Evolutionary conservation across 192 early-diverging fungal genomes (phyloP).

Genomic region (Linnemannia hyalina): DNA sequence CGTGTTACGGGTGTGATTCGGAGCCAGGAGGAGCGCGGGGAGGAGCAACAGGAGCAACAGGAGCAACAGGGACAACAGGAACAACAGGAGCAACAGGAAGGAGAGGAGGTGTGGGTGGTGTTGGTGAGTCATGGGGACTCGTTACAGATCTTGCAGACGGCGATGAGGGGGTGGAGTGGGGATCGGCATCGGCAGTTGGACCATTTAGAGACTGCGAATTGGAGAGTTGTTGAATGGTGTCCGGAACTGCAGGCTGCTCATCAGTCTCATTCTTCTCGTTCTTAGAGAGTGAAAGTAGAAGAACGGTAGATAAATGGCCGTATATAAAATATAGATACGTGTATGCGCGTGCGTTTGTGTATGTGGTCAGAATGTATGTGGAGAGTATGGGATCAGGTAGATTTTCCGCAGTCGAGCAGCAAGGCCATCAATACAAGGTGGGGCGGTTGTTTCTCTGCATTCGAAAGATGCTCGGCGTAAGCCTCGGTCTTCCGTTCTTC

Average conservation of each 20-base stretch:
- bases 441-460: too few relatives aligned
- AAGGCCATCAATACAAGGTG: neutral
- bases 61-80: neutral
- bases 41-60: neutral
- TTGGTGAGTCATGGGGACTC: constrained; percentile 68
- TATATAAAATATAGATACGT: too few relatives aligned
- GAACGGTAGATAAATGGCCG: neutral
- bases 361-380: neutral
- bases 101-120: constrained; percentile 47
- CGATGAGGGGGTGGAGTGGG: constrained; percentile 57
- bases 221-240: constrained; percentile 51
- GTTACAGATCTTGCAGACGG: constrained; percentile 63
- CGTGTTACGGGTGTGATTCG: constrained; percentile 29
- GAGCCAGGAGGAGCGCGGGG: constrained; percentile 4
- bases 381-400: neutral
- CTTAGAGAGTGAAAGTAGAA: too few relatives aligned
- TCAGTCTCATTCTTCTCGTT: neutral
- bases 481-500: too few relatives aligned
- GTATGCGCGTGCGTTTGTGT: neutral
- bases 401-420: neutral
- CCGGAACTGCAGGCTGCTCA: constrained; percentile 17
- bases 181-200: constrained; percentile 61
- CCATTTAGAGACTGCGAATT: constrained; percentile 63
- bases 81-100: neutral
- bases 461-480: too few relatives aligned